phyloP scores from a whole-genome alignment of 2,329 filamentous ascomycete genomes.

The Microdochium bolleyi region DNA sequence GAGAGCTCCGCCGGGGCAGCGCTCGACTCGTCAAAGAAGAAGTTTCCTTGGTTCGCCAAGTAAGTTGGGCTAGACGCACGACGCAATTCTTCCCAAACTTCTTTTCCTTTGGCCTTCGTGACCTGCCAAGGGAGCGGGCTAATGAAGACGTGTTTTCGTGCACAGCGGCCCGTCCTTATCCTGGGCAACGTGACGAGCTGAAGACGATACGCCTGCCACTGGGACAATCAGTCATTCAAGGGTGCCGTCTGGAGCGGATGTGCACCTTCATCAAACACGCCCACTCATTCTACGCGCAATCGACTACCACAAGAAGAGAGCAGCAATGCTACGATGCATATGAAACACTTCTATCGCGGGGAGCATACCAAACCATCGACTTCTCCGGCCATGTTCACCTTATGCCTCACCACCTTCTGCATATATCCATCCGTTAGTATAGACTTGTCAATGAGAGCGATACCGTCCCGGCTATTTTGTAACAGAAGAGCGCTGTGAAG shows the following conservation, averaged over 20 bases:
- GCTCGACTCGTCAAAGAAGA: slow-evolving; percentile 49
- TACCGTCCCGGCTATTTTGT: too few species aligned
- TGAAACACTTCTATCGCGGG: neutral
- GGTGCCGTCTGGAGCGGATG: too few species aligned
- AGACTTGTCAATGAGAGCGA: too few species aligned
- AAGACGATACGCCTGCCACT: too few species aligned
- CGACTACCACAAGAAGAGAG: neutral
- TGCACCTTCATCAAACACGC: neutral
- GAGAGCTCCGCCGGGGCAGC: slow-evolving; percentile 40
- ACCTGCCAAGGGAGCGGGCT: neutral
- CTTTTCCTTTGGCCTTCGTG: neutral
- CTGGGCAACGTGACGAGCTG: neutral
- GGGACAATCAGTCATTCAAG: too few species aligned
- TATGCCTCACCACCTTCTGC: neutral
- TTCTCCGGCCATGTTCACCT: neutral
- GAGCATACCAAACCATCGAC: neutral
- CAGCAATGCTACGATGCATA: neutral
- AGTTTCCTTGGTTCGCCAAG: slow-evolving; percentile 60
- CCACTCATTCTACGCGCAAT: too few species aligned
- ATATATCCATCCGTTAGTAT: too few species aligned
- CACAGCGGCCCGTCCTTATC: neutral
- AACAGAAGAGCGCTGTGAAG: neutral
- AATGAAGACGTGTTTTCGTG: neutral
- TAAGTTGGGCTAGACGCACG: slow-evolving; percentile 7
- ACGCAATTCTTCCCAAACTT: neutral